These are phyloP conservation scores for Aspergillus olivimuriae DNA, from an alignment of 495 filamentous ascomycete species.

Conservation along the genomic window DNA sequence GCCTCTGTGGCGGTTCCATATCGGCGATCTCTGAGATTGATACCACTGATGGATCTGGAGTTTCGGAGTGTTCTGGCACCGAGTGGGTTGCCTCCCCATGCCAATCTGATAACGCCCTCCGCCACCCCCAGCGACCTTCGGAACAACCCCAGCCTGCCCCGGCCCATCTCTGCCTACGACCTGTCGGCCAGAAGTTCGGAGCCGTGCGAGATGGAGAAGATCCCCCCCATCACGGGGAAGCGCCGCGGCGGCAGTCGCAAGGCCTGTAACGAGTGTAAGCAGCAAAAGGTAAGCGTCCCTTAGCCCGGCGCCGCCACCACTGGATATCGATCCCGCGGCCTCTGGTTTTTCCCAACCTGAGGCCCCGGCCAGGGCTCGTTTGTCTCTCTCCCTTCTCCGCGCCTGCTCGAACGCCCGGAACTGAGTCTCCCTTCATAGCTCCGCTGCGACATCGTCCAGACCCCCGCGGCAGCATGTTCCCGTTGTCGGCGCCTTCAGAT, in stretches of 20 bases:
- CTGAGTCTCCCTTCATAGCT: conserved; percentile 20
- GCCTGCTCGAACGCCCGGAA: conserved; percentile 7
- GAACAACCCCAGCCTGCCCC: conserved; percentile 32
- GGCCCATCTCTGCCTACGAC: conserved; percentile 29
- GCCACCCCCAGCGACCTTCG: conserved; percentile 36
- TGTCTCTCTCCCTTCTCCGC: neutral
- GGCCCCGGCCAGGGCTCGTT: neutral
- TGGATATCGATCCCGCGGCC: no score
- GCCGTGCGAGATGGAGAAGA: conserved; percentile 37
- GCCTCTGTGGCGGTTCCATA: conserved; percentile 28
- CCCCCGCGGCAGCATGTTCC: conserved; percentile 40
- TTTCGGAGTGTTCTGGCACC: conserved; percentile 36
- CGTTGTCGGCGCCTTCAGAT: conserved; percentile 40
- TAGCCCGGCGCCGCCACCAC: neutral
- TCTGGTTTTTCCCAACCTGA: conserved; percentile 1
- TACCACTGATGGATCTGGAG: conserved; percentile 32
- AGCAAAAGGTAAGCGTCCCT: conserved; percentile 38
- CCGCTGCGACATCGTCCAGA: conserved; percentile 44
- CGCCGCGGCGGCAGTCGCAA: conserved; percentile 43
- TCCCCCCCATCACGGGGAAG: conserved; percentile 39
- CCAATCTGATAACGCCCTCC: conserved; percentile 24
- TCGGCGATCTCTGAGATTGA: conserved; percentile 20
- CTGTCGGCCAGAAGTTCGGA: conserved; percentile 30
- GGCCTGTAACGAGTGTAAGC: conserved; percentile 46
- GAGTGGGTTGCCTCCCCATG: conserved; percentile 26